These are phyloP conservation scores for Tuber aestivum DNA, from an alignment of 495 filamentous ascomycete genomes.

Conservation along the genomic window DNA sequence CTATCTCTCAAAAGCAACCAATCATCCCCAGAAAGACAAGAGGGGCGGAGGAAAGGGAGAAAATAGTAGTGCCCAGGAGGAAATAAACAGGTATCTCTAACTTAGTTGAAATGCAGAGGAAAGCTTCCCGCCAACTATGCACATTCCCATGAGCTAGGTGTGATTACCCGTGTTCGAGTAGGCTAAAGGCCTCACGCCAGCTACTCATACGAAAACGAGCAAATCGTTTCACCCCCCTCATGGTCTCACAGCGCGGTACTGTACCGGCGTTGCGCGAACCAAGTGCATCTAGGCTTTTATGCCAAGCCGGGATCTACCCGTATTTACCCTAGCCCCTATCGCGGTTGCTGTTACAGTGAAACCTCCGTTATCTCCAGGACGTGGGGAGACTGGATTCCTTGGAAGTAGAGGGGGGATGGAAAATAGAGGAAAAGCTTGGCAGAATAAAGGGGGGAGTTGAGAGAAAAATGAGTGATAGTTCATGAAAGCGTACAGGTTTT, in stretches of 20 bases:
- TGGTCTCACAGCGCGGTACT: not conserved
- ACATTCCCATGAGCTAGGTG: not conserved
- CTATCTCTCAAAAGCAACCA: not conserved
- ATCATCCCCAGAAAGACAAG: not conserved
- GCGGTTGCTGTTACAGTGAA: no score
- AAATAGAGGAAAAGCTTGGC: no score
- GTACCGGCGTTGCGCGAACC: not conserved
- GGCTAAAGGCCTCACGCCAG: not conserved
- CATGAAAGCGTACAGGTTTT: no score
- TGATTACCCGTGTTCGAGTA: no score
- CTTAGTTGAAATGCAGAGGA: not conserved
- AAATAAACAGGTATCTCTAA: no score
- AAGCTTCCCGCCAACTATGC: not conserved
- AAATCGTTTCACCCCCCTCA: not conserved
- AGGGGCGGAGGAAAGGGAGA: not conserved
- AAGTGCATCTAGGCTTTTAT: not conserved
- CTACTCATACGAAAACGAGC: not conserved
- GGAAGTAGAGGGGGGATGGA: no score
- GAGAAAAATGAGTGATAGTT: no score
- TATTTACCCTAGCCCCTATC: not conserved
- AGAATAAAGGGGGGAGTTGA: no score
- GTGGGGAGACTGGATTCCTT: no score
- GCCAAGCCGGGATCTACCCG: conserved; percentile 5
- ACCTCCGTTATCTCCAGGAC: no score
- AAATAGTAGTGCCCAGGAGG: no score